These are phyloP conservation scores for Pontederia crassipes DNA, from an alignment of 176 grass and related monocot species.

Conservation along the genomic window DNA sequence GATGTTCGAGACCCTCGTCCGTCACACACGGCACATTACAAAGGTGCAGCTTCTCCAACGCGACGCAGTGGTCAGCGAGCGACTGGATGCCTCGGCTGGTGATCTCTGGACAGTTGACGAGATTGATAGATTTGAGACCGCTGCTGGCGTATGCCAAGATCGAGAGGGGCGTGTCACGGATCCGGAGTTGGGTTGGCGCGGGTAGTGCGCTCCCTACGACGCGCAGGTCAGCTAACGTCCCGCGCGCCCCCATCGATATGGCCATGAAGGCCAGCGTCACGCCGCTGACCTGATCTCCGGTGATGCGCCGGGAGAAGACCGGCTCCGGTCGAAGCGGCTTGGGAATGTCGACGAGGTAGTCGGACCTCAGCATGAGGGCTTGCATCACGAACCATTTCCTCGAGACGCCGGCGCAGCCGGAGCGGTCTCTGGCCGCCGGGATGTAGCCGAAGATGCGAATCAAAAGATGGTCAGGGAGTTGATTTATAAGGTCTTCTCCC, in stretches of 20 bases:
- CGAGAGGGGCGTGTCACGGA: background rate
- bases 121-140: background rate
- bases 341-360: background rate
- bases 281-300: background rate
- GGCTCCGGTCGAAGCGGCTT: background rate
- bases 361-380: background rate
- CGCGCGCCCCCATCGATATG: background rate
- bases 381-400: background rate
- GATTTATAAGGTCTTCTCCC: background rate
- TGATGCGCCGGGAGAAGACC: background rate
- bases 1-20: background rate
- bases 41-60: conserved; percentile 1
- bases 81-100: background rate
- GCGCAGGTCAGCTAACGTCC: background rate
- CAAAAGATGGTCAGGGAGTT: background rate
- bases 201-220: background rate
- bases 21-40: background rate
- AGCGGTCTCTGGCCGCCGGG: background rate
- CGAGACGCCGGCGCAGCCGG: background rate
- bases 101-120: background rate
- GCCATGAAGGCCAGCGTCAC: background rate
- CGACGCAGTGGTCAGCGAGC: background rate
- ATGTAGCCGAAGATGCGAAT: background rate
- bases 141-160: background rate
- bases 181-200: background rate